Conservation (phyloP, 768 basidiomycete genomes). For the Lactarius hengduanensis region DNA sequence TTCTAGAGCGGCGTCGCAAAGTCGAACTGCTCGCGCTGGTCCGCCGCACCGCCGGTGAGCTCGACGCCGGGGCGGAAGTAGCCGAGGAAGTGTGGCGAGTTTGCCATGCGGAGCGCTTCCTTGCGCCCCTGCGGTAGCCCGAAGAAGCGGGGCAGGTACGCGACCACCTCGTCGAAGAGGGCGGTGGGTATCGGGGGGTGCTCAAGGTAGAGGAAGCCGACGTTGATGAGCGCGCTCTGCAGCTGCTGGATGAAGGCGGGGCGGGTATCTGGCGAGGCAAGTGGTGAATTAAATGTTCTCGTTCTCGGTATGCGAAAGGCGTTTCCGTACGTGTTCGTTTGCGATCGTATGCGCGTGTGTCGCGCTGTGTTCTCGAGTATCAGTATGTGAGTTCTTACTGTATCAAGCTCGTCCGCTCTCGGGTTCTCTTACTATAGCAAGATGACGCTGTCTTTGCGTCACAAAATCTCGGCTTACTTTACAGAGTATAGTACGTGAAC, state of each 20-base stretch:
- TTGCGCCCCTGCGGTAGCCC: constrained; percentile 72
- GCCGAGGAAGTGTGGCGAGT: constrained; percentile 77
- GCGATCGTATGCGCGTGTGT: too few relatives aligned
- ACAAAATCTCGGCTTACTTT: too few relatives aligned
- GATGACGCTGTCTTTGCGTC: too few relatives aligned
- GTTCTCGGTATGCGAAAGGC: too few relatives aligned
- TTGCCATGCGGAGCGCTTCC: constrained; percentile 64
- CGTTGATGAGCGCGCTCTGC: constrained; percentile 68
- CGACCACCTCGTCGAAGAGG: constrained; percentile 49
- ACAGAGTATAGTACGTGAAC: too few relatives aligned
- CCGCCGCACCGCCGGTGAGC: constrained; percentile 67
- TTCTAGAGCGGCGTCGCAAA: constrained; percentile 61
- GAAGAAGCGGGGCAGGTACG: constrained; percentile 65
- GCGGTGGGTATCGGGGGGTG: constrained; percentile 55
- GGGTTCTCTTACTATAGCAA: too few relatives aligned
- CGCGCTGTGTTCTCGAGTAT: too few relatives aligned
- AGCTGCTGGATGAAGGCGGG: constrained; percentile 62
- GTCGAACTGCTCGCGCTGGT: constrained; percentile 80
- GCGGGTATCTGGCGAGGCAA: constrained; percentile 41
- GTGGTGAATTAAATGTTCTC: too few relatives aligned
- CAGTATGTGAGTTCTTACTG: too few relatives aligned
- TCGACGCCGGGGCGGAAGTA: constrained; percentile 73
- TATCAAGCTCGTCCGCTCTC: too few relatives aligned
- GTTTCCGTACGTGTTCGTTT: too few relatives aligned
- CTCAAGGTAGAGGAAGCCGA: constrained; percentile 79